phyloP scores from a whole-genome alignment of 1,284 basidiomycete genomes.

The Kalmanozyma brasiliensis region DNA sequence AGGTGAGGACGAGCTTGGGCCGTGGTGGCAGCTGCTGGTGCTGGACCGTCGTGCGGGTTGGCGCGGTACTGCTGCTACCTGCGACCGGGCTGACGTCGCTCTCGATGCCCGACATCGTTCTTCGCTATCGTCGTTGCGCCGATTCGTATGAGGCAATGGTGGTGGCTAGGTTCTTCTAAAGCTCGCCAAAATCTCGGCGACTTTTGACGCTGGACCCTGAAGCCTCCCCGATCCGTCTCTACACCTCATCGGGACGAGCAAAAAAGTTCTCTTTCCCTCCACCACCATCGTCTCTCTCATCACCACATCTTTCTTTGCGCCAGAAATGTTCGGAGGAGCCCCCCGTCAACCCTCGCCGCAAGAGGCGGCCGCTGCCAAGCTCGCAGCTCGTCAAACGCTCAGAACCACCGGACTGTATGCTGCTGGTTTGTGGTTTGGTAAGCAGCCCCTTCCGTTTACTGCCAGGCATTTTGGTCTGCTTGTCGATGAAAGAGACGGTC shows the following conservation, averaged over 20 bases:
- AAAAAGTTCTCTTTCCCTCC: constrained; percentile 12
- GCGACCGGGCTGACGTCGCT: constrained; percentile 2
- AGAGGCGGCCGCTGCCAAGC: constrained; percentile 33
- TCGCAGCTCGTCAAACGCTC: constrained; percentile 35
- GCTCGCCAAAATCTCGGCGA: constrained; percentile 3
- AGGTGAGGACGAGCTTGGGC: constrained; percentile 29
- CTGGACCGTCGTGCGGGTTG: constrained; percentile 19
- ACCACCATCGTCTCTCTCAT: background rate
- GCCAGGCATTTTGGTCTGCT: too few species aligned
- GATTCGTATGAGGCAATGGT: too few species aligned
- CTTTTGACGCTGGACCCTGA: constrained; percentile 1
- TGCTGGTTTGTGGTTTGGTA: constrained; percentile 44
- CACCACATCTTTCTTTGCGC: background rate
- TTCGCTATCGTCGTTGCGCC: background rate
- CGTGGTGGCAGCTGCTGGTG: constrained; percentile 40
- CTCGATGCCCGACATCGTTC: constrained; percentile 22
- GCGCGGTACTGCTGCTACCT: background rate
- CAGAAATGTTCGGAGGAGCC: constrained; percentile 47
- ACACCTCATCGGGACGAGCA: background rate
- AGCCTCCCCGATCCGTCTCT: background rate
- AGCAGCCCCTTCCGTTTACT: constrained; percentile 11
- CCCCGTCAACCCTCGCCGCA: constrained; percentile 31
- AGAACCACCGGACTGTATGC: constrained; percentile 29
- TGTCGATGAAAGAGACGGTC: background rate
- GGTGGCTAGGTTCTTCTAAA: too few species aligned